Base-by-base conservation (phyloP, 2,329 filamentous ascomycete species). In the Myriosclerotinia scirpicola region DNA sequence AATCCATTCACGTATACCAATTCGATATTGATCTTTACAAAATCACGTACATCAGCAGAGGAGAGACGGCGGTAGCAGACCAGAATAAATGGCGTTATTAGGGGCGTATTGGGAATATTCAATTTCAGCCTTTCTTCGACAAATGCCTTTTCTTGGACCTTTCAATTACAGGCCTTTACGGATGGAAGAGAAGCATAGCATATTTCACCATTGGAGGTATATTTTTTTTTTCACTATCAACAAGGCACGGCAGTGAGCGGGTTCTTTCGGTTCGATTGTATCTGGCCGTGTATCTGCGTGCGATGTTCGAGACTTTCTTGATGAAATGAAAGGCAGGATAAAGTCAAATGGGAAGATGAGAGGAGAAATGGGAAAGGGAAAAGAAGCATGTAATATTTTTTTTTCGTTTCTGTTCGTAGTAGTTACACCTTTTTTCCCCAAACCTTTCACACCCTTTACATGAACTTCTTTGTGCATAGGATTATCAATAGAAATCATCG, bases 361-460 rank as follows among this genome's bases (percentile, higher is more conserved):
- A 66, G 50, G 67, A 54, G 50, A 65, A 53, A 59, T 62, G 42
- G 53, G 56, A 17, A 62, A 63, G 54, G 56, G 56, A 60, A 60
- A 64, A 67, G 64, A 66, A 69, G 69, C 69, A 68, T 71, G 68
- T 71, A 71, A 71, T 71, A 71, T 70, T 70, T 69, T 70, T 53
- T 68, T 67, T 68, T 59, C 63, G 69, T 53, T 60, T 65, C 64
- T 60, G 54, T 65, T 65, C 46, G 64, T 65, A 58, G 67, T 62
- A 68, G 65, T 70, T 69, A 71, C 62, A 69, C 67, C 67, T 72
- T 67, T 73, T 64, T 52, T 34, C 53, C 8, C 12, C 44, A 6
- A 52, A 40, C 54, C 44, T 34, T 50, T 34, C 42, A 38, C 26
- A 53, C 38, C 38, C 36, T 26, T 64, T 7, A 44, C 22, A 34